phyloP scores from a whole-genome alignment of 2,329 filamentous ascomycete species.

The Aspergillus fischeri region DNA sequence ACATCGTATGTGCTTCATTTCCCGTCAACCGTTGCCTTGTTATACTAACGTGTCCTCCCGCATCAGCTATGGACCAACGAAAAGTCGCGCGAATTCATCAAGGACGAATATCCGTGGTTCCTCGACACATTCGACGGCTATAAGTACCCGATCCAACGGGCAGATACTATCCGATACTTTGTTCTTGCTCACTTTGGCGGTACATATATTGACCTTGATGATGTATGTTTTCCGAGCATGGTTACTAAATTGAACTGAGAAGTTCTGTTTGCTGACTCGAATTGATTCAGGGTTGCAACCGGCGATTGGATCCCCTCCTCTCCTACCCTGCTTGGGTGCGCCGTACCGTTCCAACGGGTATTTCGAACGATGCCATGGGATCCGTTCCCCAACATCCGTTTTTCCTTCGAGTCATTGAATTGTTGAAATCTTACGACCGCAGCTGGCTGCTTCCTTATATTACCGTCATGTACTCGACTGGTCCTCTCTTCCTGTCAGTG shows the following conservation, averaged over 20 bases:
- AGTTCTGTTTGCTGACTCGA: slow-evolving; percentile 8
- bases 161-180: slow-evolving; percentile 77
- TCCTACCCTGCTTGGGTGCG: slow-evolving; percentile 67
- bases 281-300: slow-evolving; percentile 57
- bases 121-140: slow-evolving; percentile 70
- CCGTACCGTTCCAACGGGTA: slow-evolving; percentile 69
- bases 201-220: slow-evolving; percentile 76
- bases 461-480: slow-evolving; percentile 75
- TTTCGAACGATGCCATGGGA: slow-evolving; percentile 79
- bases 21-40: background rate
- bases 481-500: slow-evolving; percentile 70
- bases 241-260: background rate
- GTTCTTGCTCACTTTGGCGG: slow-evolving; percentile 72
- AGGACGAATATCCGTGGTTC: slow-evolving; percentile 72
- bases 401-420: slow-evolving; percentile 65
- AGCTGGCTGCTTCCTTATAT: slow-evolving; percentile 69
- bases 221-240: slow-evolving; percentile 42
- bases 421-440: slow-evolving; percentile 63
- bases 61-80: slow-evolving; percentile 71
- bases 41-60: slow-evolving; percentile 15
- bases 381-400: slow-evolving; percentile 68
- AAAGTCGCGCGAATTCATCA: slow-evolving; percentile 66
- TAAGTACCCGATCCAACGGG: slow-evolving; percentile 69
- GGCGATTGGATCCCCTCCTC: slow-evolving; percentile 63
- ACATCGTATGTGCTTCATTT: slow-evolving; percentile 53